Percentiles rank a stretch among this genome's conserved stretches.
These are phyloP conservation scores for Xylaria multiplex DNA, from an alignment of 2,329 filamentous ascomycete genomes.

Conservation along the genomic window DNA sequence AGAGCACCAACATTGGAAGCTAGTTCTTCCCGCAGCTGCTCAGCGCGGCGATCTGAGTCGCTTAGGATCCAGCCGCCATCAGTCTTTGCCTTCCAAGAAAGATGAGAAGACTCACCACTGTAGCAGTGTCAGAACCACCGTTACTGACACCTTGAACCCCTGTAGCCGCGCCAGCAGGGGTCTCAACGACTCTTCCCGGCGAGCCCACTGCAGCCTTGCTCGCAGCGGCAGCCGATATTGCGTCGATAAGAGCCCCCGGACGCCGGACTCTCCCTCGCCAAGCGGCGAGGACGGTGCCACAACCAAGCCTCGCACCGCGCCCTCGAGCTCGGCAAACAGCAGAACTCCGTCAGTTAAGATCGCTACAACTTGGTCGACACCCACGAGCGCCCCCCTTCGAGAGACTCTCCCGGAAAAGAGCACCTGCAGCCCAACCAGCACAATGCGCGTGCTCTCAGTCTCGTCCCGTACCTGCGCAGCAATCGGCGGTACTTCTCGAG, in stretches of 20 bases:
- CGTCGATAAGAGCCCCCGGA: not conserved
- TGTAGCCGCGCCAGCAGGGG: conserved; percentile 8
- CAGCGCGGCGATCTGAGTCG: conserved; percentile 16
- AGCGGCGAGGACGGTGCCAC: not conserved
- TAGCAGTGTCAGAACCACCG: conserved; percentile 11
- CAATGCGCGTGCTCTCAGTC: conserved; percentile 10
- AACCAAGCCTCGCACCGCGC: conserved; percentile 10
- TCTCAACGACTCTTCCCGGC: conserved; percentile 1
- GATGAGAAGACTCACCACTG: conserved; percentile 12
- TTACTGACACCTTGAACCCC: conserved; percentile 21
- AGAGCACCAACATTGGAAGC: conserved; percentile 11
- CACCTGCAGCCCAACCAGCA: conserved; percentile 10
- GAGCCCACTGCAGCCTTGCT: conserved; percentile 16
- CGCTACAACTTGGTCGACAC: conserved; percentile 17
- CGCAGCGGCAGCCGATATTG: conserved; percentile 4
- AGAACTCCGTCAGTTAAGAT: conserved; percentile 20
- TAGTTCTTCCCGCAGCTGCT: conserved; percentile 12
- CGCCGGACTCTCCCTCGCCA: not conserved
- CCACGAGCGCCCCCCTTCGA: conserved; percentile 9
- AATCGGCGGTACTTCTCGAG: conserved; percentile 15
- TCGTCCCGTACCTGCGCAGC: conserved; percentile 19
- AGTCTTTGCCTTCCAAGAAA: not conserved
- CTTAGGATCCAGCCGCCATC: not conserved
- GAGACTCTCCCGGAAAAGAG: not conserved
- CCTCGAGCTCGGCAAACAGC: conserved; percentile 25